Base-by-base conservation (phyloP, 1,284 basidiomycete species). In the Ceratobasidium sp. region DNA sequence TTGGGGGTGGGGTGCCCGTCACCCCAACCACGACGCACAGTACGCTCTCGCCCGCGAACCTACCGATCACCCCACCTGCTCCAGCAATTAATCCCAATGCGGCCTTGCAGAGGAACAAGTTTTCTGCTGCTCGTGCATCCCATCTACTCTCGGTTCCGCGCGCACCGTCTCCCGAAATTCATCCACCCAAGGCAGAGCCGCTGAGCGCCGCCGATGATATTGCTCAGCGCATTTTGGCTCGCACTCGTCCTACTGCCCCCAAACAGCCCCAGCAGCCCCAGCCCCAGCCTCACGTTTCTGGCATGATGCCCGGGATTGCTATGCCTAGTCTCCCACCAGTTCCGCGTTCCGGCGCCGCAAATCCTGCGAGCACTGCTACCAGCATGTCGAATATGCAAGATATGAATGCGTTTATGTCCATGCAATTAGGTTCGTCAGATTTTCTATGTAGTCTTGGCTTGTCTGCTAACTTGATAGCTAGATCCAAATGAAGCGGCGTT, bases 201-300 rank as follows among this genome's bases (percentile, higher is more conserved):
- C 41, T 76, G 33, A 76, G 73, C 52, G 73, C 73, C n/a, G 73
- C 73, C 12, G 73, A 76, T 18, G 73, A 76, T 23, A 76, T 76
- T 52, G 73, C 73, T 18, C 73, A 76, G 33, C 62, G 73, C 14
- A 76, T 76, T 16, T 35, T 76, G 52, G 73, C 73, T n/a, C 35
- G 73, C n/a, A 76, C 73, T 55, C 73, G 73, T n/a, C 48, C 64
- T 12, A 33, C 30, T 7, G 54, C 33, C 44, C 20, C 18, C 33
- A 38, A 59, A 38, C 54, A 71, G 38, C 62, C 62, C 46, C 60
- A 75, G 52, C 73, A 65, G 44, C 2, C 38, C 12, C 71, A 74
- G 23, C 52, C 50, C 7, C 73, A 54, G 23, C 62, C 73, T 7
- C 73, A 75, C 30, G 35, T 76, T 18, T 64, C 73, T 2, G 64